Evolutionary conservation across 1,284 basidiomycete genomes (phyloP).

Genomic region (Malassezia yamatoensis): DNA sequence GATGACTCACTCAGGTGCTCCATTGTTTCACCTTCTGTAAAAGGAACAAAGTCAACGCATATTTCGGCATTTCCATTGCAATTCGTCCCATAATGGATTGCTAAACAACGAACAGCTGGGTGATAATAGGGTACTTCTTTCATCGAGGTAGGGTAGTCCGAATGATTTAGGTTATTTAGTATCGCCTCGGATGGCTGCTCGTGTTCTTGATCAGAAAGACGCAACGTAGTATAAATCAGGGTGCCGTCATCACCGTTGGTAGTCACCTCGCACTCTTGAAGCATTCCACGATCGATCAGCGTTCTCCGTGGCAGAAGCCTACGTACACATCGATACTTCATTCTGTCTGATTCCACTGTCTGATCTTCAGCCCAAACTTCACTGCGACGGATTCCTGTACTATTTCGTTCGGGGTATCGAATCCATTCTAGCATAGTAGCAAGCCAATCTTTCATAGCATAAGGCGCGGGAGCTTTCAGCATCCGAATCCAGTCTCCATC

Average conservation of each 20-base stretch:
- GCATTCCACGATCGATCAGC: constrained; percentile 15
- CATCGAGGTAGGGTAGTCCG: constrained; percentile 7
- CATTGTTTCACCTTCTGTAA: neutral
- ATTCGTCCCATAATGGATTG: constrained; percentile 23
- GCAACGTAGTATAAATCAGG: constrained; percentile 17
- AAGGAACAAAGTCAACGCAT: constrained; percentile 16
- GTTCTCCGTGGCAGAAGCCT: neutral
- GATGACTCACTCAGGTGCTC: constrained; percentile 35
- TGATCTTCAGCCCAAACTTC: constrained; percentile 25
- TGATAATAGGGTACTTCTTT: constrained; percentile 40
- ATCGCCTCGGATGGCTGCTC: neutral
- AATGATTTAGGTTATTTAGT: neutral
- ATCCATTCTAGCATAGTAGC: constrained; percentile 32
- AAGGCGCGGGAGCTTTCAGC: constrained; percentile 22
- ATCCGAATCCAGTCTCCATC: constrained; percentile 12
- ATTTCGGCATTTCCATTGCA: neutral
- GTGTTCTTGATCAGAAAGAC: constrained; percentile 3
- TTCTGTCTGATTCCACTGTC: neutral
- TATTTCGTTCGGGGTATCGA: constrained; percentile 38
- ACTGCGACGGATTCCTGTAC: constrained; percentile 35
- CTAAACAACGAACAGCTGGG: constrained; percentile 35
- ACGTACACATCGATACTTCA: constrained; percentile 8
- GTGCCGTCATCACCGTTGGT: neutral
- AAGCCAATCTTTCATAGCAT: constrained; percentile 23
- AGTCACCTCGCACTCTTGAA: constrained; percentile 14